Base-by-base conservation (phyloP, 257 asterid genomes). In the Plantago major region DNA sequence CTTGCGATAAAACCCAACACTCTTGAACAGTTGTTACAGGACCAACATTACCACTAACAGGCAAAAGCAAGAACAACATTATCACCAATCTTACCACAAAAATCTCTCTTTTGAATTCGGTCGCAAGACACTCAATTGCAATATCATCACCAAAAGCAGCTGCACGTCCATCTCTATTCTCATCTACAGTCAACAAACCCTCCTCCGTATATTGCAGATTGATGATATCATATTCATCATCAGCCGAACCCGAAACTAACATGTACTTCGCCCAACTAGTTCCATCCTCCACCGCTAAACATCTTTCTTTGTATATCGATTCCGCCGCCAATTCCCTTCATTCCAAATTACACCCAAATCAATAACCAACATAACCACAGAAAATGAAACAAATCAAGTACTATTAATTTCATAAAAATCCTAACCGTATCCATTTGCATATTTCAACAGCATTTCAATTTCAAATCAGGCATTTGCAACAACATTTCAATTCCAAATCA, bases 71-170 rank as follows among this genome's bases (percentile, higher is more conserved):
- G 37, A 38, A 44, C 9, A n/a, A 56, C 10, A 69, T 44, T 16
- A 50, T 49, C 10, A 37, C 14, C 51, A 26, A 46, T 43, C 89
- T 72, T 76, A 91, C 99, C 95, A 92, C 99, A 74, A 81, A 92
- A 46, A 92, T 80, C 79, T 92, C 97, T 71, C 99, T 74, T 73
- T 84, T 89, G 71, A 86, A 92, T 77, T 92, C 97, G 0, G 96
- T 84, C 1, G 99, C 97, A 28, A 92, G 93, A 65, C 96, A 92
- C 78, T 92, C 97, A 11, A 92, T 92, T 1, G 99, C 99, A 67
- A 92, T 86, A 73, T 92, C 99, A 51, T 92, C 99, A 16, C 99
- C 99, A 33, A 92, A 92, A 42, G 97, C 99, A 69, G 97, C 97
- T 0, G 96, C 95, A 51, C 60, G 95, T 13, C 98, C 96, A 60